Conservation (phyloP, 139 green algal species). For the Raphidocelis subcapitata region DNA sequence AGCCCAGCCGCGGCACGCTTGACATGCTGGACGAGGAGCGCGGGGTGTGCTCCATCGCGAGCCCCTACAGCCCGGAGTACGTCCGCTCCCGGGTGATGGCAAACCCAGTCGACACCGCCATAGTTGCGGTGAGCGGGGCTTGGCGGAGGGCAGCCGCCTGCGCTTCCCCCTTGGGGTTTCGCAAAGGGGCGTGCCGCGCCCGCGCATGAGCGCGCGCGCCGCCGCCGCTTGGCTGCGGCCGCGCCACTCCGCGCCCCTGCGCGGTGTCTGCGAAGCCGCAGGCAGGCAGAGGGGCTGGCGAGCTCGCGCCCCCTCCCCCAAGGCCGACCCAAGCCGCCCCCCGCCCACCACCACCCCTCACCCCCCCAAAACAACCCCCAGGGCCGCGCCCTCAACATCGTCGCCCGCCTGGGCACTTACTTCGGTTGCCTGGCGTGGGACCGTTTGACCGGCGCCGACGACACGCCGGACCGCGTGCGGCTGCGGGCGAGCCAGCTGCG, state of each 20-base stretch:
- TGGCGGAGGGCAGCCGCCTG: neutral
- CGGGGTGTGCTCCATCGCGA: conserved; percentile 50
- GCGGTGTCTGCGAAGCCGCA: neutral
- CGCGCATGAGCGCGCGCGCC: neutral
- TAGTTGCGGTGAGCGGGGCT: conserved; percentile 28
- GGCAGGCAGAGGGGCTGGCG: neutral
- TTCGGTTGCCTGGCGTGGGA: conserved; percentile 48
- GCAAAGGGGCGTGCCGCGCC: neutral
- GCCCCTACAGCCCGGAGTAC: conserved; percentile 48
- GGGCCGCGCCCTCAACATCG: conserved; percentile 47
- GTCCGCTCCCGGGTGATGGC: conserved; percentile 39
- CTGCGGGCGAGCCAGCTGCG: conserved; percentile 80
- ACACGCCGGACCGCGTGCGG: conserved; percentile 55
- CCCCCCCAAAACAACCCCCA: conserved; percentile 11
- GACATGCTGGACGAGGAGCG: conserved; percentile 25
- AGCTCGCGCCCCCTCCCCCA: neutral
- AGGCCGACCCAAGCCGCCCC: neutral
- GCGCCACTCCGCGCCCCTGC: neutral
- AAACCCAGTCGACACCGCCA: conserved; percentile 26
- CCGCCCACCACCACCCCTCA: neutral
- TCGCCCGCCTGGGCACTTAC: conserved; percentile 47
- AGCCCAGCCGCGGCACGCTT: conserved; percentile 2
- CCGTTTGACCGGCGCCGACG: conserved; percentile 27
- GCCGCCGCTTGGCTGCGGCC: neutral
- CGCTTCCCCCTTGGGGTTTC: neutral